Evolutionary conservation across 768 basidiomycete species (phyloP).

Genomic region (Lanmaoa rubissima): DNA sequence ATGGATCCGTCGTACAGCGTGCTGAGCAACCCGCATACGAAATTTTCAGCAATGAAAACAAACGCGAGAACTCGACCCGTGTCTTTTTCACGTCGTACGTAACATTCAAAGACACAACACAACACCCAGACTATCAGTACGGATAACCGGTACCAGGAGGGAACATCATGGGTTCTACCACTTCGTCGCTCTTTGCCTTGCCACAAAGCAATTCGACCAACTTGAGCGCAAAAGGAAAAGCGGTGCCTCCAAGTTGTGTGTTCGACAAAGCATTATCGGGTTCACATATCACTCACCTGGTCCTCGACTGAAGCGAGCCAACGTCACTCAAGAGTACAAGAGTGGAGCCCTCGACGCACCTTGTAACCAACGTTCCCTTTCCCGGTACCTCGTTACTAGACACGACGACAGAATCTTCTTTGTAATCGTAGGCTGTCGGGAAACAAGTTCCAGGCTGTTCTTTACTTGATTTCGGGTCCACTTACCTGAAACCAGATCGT

Average conservation of each 20-base stretch:
- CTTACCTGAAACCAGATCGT: conserved; percentile 54
- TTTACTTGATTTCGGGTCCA: neutral
- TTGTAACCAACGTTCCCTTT: conserved; percentile 67
- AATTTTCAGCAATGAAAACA: conserved; percentile 13
- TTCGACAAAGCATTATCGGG: neutral
- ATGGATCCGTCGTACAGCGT: conserved; percentile 27
- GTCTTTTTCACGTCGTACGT: conserved; percentile 20
- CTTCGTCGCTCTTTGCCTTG: conserved; percentile 54
- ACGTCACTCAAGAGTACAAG: conserved; percentile 1
- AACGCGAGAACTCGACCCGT: conserved; percentile 9
- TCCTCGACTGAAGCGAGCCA: conserved; percentile 52
- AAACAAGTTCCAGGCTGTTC: neutral
- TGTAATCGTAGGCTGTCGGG: conserved; percentile 65
- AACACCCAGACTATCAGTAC: conserved; percentile 8
- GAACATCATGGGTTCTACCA: conserved; percentile 70
- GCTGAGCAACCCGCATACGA: conserved; percentile 29
- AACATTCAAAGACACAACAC: neutral
- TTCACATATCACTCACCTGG: conserved; percentile 47
- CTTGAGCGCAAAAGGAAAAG: conserved; percentile 77
- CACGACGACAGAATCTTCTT: conserved; percentile 69
- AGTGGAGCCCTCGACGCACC: conserved; percentile 38
- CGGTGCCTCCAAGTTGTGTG: conserved; percentile 48
- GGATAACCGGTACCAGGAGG: conserved; percentile 50
- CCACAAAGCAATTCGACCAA: conserved; percentile 72
- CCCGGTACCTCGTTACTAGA: conserved; percentile 34